Percentiles rank a stretch among this genome's conserved stretches.
Conservation (phyloP, 1,284 basidiomycete genomes). For the Leccinum variabile region DNA sequence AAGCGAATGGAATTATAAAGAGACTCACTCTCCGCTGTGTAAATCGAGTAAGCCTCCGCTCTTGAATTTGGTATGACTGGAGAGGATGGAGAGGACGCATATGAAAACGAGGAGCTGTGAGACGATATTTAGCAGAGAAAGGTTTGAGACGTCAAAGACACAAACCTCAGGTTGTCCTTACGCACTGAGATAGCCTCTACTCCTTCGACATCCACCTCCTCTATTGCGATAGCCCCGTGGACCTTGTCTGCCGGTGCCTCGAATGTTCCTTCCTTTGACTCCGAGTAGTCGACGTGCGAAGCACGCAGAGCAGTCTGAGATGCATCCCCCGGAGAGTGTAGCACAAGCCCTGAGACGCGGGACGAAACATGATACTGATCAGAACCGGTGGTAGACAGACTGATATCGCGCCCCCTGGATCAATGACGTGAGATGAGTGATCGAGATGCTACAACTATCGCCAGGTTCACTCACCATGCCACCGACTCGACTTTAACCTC, state of each 20-base stretch:
- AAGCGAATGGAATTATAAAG: not conserved
- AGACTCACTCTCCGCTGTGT: slow-evolving; percentile 3
- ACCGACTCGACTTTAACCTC: not conserved
- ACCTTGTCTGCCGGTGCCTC: not conserved
- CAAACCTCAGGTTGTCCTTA: slow-evolving; percentile 7
- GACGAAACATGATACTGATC: not conserved
- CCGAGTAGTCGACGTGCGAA: not conserved
- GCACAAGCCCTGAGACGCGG: not conserved
- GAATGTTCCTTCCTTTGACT: not conserved
- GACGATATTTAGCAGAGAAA: slow-evolving; percentile 4
- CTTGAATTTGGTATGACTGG: not conserved
- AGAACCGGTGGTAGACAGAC: not conserved
- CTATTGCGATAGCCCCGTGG: not conserved
- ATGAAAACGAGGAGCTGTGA: slow-evolving; percentile 2
- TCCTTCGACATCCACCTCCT: not conserved
- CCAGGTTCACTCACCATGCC: slow-evolving; percentile 8
- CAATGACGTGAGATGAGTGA: not conserved
- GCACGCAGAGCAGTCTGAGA: not conserved
- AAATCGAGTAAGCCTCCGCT: not conserved
- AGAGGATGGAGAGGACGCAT: not conserved
- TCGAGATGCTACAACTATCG: not conserved
- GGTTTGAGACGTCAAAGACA: not conserved
- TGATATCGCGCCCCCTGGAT: slow-evolving; percentile 6
- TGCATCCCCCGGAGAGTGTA: not conserved
- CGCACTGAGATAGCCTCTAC: not conserved